Conservation (phyloP, 2,329 filamentous ascomycete genomes). For the Penicillium rolfsii region DNA sequence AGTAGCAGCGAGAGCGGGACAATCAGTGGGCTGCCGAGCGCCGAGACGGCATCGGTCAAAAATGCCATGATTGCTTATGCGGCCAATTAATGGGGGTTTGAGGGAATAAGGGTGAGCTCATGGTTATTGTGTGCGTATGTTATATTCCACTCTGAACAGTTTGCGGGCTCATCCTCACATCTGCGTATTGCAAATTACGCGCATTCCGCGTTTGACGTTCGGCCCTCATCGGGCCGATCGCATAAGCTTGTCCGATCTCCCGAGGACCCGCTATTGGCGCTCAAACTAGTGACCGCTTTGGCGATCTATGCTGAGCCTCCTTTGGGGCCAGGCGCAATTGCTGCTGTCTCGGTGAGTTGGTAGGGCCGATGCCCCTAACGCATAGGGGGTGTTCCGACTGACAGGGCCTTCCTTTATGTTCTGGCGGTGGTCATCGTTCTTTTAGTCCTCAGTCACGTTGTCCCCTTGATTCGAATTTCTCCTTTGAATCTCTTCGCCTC, state of each 20-base stretch:
- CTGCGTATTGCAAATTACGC: not conserved
- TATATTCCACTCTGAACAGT: not conserved
- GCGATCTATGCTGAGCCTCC: not conserved
- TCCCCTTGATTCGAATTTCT: not conserved
- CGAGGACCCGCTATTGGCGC: not conserved
- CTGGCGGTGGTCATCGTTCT: not conserved
- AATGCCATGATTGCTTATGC: too few species aligned
- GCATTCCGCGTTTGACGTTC: not conserved
- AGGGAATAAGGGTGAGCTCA: not conserved
- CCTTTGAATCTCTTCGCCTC: too few species aligned
- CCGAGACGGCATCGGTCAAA: too few species aligned
- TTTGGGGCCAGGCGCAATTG: not conserved
- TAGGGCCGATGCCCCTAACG: not conserved
- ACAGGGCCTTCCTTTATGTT: not conserved
- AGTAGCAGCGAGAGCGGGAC: too few species aligned
- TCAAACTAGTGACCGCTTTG: not conserved
- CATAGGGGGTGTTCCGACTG: not conserved
- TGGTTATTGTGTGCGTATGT: not conserved
- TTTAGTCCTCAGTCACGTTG: not conserved
- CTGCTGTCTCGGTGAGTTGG: not conserved
- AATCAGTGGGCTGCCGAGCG: too few species aligned
- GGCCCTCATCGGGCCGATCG: not conserved
- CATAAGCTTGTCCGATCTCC: not conserved
- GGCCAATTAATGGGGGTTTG: too few species aligned
- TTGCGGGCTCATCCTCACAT: too few species aligned